Evolutionary conservation across 1,284 basidiomycete species (phyloP), one percentile per base, ranked within the genome.

Genomic region (Heterobasidion occidentale): DNA sequence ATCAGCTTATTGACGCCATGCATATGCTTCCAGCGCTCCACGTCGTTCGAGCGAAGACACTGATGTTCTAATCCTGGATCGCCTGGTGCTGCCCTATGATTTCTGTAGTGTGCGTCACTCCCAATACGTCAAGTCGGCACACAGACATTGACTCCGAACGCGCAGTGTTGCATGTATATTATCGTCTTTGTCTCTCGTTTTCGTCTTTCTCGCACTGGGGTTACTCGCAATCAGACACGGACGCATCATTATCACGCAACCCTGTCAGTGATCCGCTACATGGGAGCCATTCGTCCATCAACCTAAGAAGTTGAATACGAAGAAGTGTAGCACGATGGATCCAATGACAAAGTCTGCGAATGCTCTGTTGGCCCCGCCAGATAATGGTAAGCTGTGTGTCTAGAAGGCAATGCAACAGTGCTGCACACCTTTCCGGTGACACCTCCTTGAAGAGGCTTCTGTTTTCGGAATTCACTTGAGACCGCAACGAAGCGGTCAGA

Each of bases 281-380:
- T 1, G 38, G 38, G 12, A 34, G 51, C 27, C 27, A 27, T 27
- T 27, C 27, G 27, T 27, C 27, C 35, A 58, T 75, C 72, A 92
- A 63, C 91, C 91, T 8, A 93, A 79, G 80, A 98, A 99, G 75
- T 98, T 98, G 81, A 89, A 98, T 56, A 97, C 94, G 70, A 99
- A 99, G 77, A 98, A 96, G 74, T 99, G 96, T 53, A 99, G 78
- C 47, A 98, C 85, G 59, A 99, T 86, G 1, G 94, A 96, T 15
- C 94, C 95, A 53, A 97, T 75, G 35, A 92, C 88, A 67, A 98
- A 99, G 69, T 99, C 97, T 48, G 91, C 94, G 67, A 99, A 99
- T 33, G 94, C 94, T 65, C 94, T 97, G 70, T 19, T 9, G 35
- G 14, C 3, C 9, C 19, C 7, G n/a, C 36, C 36, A 35, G 44